A percentile compares a stretch with the other conserved stretches of the same genome.
These are phyloP conservation scores for Asclepias syriaca DNA, from an alignment of 257 asterid genomes.

Conservation along the genomic window DNA sequence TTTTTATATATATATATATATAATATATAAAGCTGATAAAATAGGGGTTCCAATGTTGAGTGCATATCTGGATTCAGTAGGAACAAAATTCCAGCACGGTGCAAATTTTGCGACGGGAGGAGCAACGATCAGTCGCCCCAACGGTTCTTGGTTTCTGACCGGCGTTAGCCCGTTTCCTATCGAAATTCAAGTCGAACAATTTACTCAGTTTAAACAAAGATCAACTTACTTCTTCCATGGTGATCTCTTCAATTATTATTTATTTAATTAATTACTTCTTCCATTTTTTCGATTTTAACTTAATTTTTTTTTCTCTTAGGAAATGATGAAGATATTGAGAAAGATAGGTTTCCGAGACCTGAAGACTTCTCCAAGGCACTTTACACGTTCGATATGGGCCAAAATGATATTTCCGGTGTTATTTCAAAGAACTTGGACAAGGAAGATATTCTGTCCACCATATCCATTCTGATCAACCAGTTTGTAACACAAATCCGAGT, in stretches of 20 bases:
- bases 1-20: too few relatives aligned
- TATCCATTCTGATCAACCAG: constrained; percentile 33
- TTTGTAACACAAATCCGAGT: constrained; percentile 41
- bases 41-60: constrained; percentile 52
- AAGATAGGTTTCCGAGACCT: constrained; percentile 40
- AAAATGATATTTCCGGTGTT: constrained; percentile 49
- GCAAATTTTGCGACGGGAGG: constrained; percentile 87
- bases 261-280: too few relatives aligned
- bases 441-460: constrained; percentile 25
- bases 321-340: constrained; percentile 2
- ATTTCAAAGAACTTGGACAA: constrained; percentile 16
- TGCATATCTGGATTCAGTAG: constrained; percentile 61
- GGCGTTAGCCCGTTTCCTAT: constrained; percentile 60
- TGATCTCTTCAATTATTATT: constrained; percentile 18
- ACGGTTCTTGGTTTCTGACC: constrained; percentile 42
- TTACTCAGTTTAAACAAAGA: constrained; percentile 43
- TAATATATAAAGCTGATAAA: constrained; percentile 30
- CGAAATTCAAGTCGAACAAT: constrained; percentile 64
- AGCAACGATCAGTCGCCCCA: constrained; percentile 46
- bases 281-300: too few relatives aligned
- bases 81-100: constrained; percentile 45
- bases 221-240: constrained; percentile 38
- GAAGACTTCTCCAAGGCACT: constrained; percentile 47
- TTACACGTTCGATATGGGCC: constrained; percentile 57
- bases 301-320: too few relatives aligned